Base-by-base conservation (phyloP, 176 grass and related monocot genomes). In the Phoenix dactylifera region DNA sequence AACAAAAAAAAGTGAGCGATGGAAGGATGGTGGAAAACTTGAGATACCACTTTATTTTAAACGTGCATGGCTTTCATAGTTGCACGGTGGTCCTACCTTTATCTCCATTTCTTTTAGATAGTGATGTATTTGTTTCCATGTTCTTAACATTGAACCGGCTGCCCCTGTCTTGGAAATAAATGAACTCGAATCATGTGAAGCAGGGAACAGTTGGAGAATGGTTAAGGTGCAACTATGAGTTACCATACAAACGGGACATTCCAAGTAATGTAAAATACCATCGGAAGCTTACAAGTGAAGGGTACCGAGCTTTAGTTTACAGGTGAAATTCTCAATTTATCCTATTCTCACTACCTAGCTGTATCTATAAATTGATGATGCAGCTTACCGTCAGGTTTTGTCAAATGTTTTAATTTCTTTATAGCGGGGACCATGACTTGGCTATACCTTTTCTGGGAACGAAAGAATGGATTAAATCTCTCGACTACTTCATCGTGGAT, bases 391-490 rank as follows among this genome's bases (percentile, higher is more conserved):
- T 35, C 1, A 14, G 35, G 35, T 44, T 44, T 50, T n/a, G 3
- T 29, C 14, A 58, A 2, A 5, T 18, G 17, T 2, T 15, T 49
- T 18, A 14, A 10, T 4, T 29, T 56, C 15, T 59, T 4, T 26
- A 2, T 66, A 86, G 79, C 18, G 87, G 79, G 52, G 83, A 86
- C 28, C 79, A 83, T 71, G 79, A 91, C 50, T 26, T 76, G 1
- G 0, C 2, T 4, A 4, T 78, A 1, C 76, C 76, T 0, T 78
- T 86, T 68, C 7, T 68, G 17, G 76, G 88, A 4, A 91, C 83
- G 16, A 69, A 77, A 10, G 25, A 52, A 35, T 86, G 87, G 79
- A 65, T 74, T 24, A 61, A 72, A 74, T 86, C 83, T 56, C 60
- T 91, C 3, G 83, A 83, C 18, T 80, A 77, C 29, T 51, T 79